Evolutionary conservation across 192 early-diverging fungal genomes (phyloP).

Genomic region (Pecoramyces ruminantium): DNA sequence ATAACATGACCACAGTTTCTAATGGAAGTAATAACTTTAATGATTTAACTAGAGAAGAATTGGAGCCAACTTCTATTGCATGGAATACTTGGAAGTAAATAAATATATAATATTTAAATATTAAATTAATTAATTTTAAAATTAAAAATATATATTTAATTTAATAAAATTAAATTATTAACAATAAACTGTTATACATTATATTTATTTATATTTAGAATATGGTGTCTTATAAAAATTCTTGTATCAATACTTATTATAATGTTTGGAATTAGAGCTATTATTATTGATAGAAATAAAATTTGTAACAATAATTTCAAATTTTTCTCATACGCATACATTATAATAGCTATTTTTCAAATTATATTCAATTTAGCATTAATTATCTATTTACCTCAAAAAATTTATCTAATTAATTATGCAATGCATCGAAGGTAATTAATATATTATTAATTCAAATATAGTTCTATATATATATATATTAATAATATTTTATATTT

Average conservation of each 20-base stretch:
- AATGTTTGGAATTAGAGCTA: neutral
- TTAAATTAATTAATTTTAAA: too few relatives aligned
- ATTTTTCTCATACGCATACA: neutral
- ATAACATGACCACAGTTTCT: neutral
- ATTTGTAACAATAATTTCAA: neutral
- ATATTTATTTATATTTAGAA: too few relatives aligned
- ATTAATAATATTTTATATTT: too few relatives aligned
- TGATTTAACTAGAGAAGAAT: neutral
- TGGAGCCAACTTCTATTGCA: neutral
- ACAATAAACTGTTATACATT: too few relatives aligned
- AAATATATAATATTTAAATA: too few relatives aligned
- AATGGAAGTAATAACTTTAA: neutral
- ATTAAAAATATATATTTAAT: too few relatives aligned
- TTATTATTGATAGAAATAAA: neutral
- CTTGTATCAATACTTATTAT: neutral
- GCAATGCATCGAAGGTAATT: neutral
- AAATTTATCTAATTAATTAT: neutral
- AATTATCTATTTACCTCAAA: neutral
- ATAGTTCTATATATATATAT: too few relatives aligned
- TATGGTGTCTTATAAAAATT: neutral
- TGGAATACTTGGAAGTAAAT: neutral
- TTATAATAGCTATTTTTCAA: neutral
- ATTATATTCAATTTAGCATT: neutral
- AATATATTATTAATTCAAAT: too few relatives aligned
- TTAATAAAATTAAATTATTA: too few relatives aligned